Evolutionary conservation across 768 basidiomycete species (phyloP).

Genomic region (Serendipita sp.): DNA sequence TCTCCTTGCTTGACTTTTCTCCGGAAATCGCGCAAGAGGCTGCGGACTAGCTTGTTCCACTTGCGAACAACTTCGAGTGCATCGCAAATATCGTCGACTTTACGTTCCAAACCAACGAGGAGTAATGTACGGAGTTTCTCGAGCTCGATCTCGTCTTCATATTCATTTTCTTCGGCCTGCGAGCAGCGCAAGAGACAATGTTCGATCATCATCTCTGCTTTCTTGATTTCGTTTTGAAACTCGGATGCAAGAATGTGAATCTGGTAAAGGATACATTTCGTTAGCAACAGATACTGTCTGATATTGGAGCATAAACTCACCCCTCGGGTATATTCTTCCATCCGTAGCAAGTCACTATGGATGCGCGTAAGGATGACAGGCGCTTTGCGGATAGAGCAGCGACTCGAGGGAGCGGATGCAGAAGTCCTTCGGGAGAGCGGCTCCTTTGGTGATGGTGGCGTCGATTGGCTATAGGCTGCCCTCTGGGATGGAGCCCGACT

Average conservation of each 20-base stretch:
- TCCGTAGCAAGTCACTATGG: background rate
- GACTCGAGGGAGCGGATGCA: background rate
- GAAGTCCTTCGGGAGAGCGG: background rate
- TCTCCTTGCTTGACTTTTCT: background rate
- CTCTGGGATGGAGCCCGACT: no score
- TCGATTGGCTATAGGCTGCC: background rate
- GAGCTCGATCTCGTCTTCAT: background rate
- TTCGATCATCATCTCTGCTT: background rate
- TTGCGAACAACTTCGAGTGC: background rate
- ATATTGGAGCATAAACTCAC: background rate
- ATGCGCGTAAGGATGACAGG: background rate
- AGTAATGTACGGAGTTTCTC: background rate
- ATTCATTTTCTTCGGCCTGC: background rate
- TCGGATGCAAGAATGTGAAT: background rate
- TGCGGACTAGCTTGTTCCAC: background rate
- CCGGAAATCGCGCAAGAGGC: background rate
- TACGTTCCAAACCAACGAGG: background rate
- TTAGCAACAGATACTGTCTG: background rate
- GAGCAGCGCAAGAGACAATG: conserved; percentile 3
- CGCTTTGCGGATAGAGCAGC: background rate
- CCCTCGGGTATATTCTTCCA: conserved; percentile 3
- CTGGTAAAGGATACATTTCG: background rate
- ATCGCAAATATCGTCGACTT: background rate
- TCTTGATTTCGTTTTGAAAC: background rate
- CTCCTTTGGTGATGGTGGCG: background rate